Percentiles rank a stretch among this genome's conserved stretches.
These are phyloP conservation scores for Colletotrichum magnum DNA, from an alignment of 2,329 filamentous ascomycete species.

Conservation along the genomic window DNA sequence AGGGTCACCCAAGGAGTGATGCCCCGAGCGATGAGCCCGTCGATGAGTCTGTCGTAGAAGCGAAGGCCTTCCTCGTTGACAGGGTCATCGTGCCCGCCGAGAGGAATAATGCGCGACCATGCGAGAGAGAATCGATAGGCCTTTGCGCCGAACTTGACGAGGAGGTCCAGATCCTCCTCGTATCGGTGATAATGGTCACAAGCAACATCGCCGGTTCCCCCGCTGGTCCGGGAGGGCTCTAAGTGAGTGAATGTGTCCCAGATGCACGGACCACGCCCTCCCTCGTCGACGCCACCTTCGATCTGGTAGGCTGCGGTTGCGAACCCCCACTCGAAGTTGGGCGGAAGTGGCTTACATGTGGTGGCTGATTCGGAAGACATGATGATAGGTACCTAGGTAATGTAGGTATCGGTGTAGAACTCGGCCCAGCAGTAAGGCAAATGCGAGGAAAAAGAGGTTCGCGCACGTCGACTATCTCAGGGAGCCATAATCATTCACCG, in stretches of 20 bases:
- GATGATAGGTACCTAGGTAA: no score
- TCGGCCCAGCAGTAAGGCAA: no score
- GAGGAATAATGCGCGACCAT: slow-evolving; percentile 55
- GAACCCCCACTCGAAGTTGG: slow-evolving; percentile 54
- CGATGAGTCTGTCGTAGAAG: slow-evolving; percentile 72
- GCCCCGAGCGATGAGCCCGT: slow-evolving; percentile 68
- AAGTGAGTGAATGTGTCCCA: slow-evolving; percentile 65
- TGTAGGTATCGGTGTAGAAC: no score
- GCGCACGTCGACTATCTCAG: no score
- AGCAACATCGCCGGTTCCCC: slow-evolving; percentile 71
- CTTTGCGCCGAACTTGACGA: slow-evolving; percentile 70
- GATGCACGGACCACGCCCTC: slow-evolving; percentile 56
- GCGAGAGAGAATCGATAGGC: slow-evolving; percentile 77
- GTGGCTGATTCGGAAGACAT: no score
- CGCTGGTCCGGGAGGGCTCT: slow-evolving; percentile 63
- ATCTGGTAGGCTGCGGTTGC: slow-evolving; percentile 57
- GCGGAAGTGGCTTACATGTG: background rate
- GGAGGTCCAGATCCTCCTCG: slow-evolving; percentile 70
- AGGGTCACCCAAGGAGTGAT: slow-evolving; percentile 74
- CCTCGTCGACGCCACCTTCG: slow-evolving; percentile 56
- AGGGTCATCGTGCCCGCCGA: slow-evolving; percentile 47
- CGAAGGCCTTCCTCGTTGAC: slow-evolving; percentile 72
- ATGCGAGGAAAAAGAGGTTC: no score
- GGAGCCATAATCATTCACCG: no score
- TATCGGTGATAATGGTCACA: slow-evolving; percentile 59